Evolutionary conservation across 2,329 filamentous ascomycete species (phyloP), one percentile per base, ranked within the genome.

Genomic region (Pseudopyrenochaeta lycopersici): DNA sequence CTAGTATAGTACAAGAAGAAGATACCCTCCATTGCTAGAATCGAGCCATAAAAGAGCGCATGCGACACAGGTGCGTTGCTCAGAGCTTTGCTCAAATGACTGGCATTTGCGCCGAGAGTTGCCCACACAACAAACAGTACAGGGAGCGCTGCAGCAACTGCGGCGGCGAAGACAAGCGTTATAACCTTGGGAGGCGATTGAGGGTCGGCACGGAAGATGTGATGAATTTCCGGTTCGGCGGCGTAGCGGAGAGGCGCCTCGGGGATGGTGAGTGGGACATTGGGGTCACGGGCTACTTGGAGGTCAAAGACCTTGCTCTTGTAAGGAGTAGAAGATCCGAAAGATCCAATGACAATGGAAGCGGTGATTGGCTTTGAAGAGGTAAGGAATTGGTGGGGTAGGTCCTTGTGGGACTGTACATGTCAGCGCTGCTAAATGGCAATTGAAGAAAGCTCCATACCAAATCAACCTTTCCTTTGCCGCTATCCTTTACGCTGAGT

Each of bases 1-100:
- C 80, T 86, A 47, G 85, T 89, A 79, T 98, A 98, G 84, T 99
- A 99, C 63, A 97, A 79, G 81, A 95, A 94, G 79, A 99, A 97
- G 51, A 97, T 88, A 14, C 85, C 90, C 77, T 99, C 95, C 82
- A 99, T 90, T 18, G 88, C 87, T 33, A 97, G 57, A 50, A 99
- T 87, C 4, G 92, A 97, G 46, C 90, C 90, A 64, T 96, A 90
- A 81, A 98, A 99, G 30, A 92, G 76, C 27, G 81, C 81, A 74
- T 99, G 94, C 4, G 94, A 89, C 38, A 97, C 66, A 2, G 95
- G 94, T 1, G 92, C 90, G 18, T 85, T 82, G 52, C 85, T 81
- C 45, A 97, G 78, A 7, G 95, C 94, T 73, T 90, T 89, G 46
- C 85, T 76, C 1, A 95, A 77, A 73, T 98, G 92, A 68, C 84